Evolutionary conservation across 2,329 filamentous ascomycete genomes (phyloP).

Genomic region (Penicillium aurantiogriseum): DNA sequence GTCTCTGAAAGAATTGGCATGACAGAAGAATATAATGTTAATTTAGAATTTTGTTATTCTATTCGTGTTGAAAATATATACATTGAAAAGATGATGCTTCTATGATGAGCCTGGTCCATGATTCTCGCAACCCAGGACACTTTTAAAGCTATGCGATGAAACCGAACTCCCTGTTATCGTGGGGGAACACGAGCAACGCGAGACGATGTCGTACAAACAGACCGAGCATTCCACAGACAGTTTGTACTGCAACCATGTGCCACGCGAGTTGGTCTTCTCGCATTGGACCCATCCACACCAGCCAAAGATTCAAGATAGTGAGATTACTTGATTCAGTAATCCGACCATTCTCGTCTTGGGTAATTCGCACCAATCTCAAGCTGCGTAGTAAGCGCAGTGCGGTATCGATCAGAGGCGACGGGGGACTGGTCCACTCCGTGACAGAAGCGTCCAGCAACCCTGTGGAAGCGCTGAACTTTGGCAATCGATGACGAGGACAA

Average conservation of each 20-base stretch:
- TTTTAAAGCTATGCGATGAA: constrained; percentile 11
- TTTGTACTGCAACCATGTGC: constrained; percentile 78
- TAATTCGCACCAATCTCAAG: constrained; percentile 67
- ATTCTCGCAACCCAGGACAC: too few species aligned
- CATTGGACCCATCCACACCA: constrained; percentile 91
- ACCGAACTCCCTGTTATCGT: constrained; percentile 65
- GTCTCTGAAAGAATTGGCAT: background rate
- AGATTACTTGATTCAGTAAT: constrained; percentile 84
- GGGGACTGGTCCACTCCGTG: constrained; percentile 73
- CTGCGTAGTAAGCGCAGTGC: constrained; percentile 67
- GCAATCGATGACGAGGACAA: constrained; percentile 88
- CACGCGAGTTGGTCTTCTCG: constrained; percentile 78
- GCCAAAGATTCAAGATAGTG: constrained; percentile 91
- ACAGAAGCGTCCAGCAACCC: constrained; percentile 84
- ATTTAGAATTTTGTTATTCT: background rate
- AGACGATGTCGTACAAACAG: constrained; percentile 82
- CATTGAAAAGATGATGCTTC: constrained; percentile 4
- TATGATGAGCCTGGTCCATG: background rate
- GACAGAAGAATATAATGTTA: background rate
- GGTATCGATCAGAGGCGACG: constrained; percentile 61
- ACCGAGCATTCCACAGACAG: constrained; percentile 71
- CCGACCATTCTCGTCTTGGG: constrained; percentile 63
- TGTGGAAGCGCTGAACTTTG: constrained; percentile 79
- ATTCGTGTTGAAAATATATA: constrained; percentile 8
- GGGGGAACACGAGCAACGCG: constrained; percentile 82